Percentiles rank a stretch among this genome's conserved stretches.
These are phyloP conservation scores for Myriosclerotinia curreyana DNA, from an alignment of 2,329 filamentous ascomycete species.

Conservation along the genomic window DNA sequence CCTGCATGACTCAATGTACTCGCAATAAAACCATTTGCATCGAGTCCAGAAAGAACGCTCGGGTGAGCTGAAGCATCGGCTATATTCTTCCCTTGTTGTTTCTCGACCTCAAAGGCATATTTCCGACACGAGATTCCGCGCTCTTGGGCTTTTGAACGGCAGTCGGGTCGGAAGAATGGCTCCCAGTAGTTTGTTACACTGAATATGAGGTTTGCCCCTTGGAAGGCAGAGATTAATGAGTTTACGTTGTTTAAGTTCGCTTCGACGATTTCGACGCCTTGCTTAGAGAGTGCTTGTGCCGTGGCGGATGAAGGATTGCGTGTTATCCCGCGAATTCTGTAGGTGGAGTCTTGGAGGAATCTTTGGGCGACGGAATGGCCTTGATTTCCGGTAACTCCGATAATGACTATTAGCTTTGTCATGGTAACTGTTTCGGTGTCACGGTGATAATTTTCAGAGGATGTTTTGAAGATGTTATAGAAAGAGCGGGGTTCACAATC, in stretches of 20 bases:
- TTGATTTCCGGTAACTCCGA: constrained; percentile 32
- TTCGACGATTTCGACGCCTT: constrained; percentile 47
- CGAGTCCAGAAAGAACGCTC: constrained; percentile 40
- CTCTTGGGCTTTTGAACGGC: constrained; percentile 34
- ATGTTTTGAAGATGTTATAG: background rate
- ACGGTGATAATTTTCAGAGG: background rate
- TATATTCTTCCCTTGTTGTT: constrained; percentile 53
- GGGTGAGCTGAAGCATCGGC: constrained; percentile 50
- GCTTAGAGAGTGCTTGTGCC: constrained; percentile 41
- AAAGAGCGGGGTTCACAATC: too few species aligned
- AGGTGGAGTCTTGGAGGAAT: constrained; percentile 46
- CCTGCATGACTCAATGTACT: constrained; percentile 47
- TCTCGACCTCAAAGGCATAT: constrained; percentile 46
- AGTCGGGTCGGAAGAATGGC: constrained; percentile 16
- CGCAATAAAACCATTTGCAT: constrained; percentile 26
- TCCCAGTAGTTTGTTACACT: constrained; percentile 40
- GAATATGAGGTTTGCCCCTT: constrained; percentile 43
- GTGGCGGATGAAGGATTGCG: constrained; percentile 45
- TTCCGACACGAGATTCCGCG: constrained; percentile 37
- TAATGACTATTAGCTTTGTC: constrained; percentile 16
- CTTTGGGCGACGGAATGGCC: constrained; percentile 48
- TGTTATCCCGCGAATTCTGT: constrained; percentile 48
- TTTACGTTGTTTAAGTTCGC: constrained; percentile 31
- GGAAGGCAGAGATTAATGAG: constrained; percentile 38
- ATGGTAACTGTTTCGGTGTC: background rate